Conservation (phyloP, 106 monocot genomes). For the Allium fistulosum region DNA sequence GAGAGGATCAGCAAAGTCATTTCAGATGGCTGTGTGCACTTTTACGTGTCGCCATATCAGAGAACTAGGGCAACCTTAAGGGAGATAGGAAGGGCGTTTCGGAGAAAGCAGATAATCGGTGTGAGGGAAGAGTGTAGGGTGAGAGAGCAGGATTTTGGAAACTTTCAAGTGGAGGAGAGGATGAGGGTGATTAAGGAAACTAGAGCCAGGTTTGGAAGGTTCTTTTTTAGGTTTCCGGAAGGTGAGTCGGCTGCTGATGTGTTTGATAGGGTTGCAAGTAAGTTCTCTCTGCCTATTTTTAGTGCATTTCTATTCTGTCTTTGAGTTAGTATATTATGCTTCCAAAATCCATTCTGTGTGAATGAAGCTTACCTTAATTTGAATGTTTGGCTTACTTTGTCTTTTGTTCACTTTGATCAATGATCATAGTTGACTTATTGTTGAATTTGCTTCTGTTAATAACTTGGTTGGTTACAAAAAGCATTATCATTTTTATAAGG, state of each 20-base stretch:
- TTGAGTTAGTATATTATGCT: too few relatives aligned
- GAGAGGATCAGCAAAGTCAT: conserved; percentile 22
- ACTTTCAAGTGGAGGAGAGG: conserved; percentile 91
- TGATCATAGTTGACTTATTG: too few relatives aligned
- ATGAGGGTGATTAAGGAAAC: conserved; percentile 80
- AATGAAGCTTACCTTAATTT: too few relatives aligned
- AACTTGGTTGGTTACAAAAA: conserved; percentile 14
- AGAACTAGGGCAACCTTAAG: conserved; percentile 69
- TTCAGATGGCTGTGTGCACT: conserved; percentile 36
- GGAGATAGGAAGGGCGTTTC: conserved; percentile 69
- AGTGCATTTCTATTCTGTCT: too few relatives aligned
- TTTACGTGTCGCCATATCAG: conserved; percentile 91
- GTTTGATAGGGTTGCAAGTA: conserved; percentile 89
- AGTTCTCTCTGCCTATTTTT: conserved; percentile 28
- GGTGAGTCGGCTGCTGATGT: conserved; percentile 97
- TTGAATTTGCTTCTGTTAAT: too few relatives aligned
- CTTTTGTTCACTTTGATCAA: too few relatives aligned
- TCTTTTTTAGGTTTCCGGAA: conserved; percentile 97
- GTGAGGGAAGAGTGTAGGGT: conserved; percentile 87
- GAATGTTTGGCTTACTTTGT: too few relatives aligned
- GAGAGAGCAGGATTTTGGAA: conserved; percentile 94
- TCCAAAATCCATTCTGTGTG: too few relatives aligned
- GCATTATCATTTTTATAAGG: too few relatives aligned
- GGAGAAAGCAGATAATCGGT: conserved; percentile 44
- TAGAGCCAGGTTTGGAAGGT: conserved; percentile 67